Evolutionary conservation across 176 grass and related monocot species (phyloP).

Genomic region (Poa annua): DNA sequence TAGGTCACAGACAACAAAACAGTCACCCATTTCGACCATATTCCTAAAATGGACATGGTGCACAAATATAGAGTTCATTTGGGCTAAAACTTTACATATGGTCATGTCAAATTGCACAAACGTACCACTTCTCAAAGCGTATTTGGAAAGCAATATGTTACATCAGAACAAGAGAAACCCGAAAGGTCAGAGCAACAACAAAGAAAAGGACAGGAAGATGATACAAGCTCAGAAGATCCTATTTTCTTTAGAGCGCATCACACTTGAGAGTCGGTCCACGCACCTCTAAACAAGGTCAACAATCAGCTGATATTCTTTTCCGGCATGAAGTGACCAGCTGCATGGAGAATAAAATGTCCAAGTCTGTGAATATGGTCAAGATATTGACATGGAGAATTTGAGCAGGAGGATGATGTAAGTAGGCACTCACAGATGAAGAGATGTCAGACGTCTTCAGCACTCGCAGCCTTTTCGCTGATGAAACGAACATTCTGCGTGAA

Average conservation of each 20-base stretch:
- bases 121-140: constrained; percentile 11
- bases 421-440: constrained; percentile 55
- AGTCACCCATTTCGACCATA: too few relatives aligned
- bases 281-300: constrained; percentile 31
- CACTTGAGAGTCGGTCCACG: not conserved
- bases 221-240: constrained; percentile 57
- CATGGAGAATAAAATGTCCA: not conserved
- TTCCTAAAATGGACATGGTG: not conserved
- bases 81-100: constrained; percentile 40
- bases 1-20: too few relatives aligned
- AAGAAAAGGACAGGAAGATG: not conserved
- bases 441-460: constrained; percentile 69
- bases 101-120: constrained; percentile 22
- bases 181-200: not conserved
- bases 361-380: not conserved
- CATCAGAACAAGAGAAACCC: not conserved
- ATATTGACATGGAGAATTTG: not conserved
- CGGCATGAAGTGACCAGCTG: constrained; percentile 51
- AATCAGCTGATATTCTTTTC: constrained; percentile 53
- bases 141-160: not conserved
- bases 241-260: constrained; percentile 37
- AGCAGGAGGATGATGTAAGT: not conserved
- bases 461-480: constrained; percentile 69
- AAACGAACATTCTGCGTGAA: constrained; percentile 65
- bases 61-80: constrained; percentile 9